Evolutionary conservation across 2,329 filamentous ascomycete genomes (phyloP), one percentile per base, ranked within the genome.

Genomic region (Hypomyces rosellus): DNA sequence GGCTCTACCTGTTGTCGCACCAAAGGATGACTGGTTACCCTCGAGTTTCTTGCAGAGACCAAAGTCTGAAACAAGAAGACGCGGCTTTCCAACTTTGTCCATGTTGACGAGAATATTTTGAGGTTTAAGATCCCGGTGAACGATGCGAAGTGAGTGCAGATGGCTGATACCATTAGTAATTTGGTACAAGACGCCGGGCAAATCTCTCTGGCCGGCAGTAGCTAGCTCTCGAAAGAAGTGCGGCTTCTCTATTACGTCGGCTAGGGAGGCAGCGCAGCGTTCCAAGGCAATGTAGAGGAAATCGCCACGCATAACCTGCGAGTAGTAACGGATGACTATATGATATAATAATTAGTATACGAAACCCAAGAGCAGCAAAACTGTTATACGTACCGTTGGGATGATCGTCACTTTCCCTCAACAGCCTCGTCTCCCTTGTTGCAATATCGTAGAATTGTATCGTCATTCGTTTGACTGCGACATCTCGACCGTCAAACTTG

Each of bases 241-340:
- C 0, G 85, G 87, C 60, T 86, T 86, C 64, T 93, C 88, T 39
- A 96, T 82, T 1, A 99, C 82, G 60, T 99, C 93, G 51, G 91
- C 92, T 22, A 99, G 74, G 36, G 92, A 97, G 3, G 92, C 92
- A 37, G 92, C 89, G 62, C 93, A 99, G 5, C 95, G 80, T 68
- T 99, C 93, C 18, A 99, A 74, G 0, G 92, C 93, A 61, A 99
- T 99, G 67, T 99, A 99, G 36, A 97, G 77, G 68, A 99, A 99
- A 15, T 88, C 88, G 34, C 88, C 82, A 11, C 89, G 89, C 60
- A 88, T 85, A 61, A 96, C 88, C 61, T 96, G 91, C 45, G 91
- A 90, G 63, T 89, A 96, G 65, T 99, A 99, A 37, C 92, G 89
- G 57, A 99, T 95, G 39, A 99, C 92, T 84, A 46, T n/a, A 37